These are phyloP conservation scores for Fusarium robinianum DNA, from an alignment of 2,329 filamentous ascomycete genomes.

Conservation along the genomic window DNA sequence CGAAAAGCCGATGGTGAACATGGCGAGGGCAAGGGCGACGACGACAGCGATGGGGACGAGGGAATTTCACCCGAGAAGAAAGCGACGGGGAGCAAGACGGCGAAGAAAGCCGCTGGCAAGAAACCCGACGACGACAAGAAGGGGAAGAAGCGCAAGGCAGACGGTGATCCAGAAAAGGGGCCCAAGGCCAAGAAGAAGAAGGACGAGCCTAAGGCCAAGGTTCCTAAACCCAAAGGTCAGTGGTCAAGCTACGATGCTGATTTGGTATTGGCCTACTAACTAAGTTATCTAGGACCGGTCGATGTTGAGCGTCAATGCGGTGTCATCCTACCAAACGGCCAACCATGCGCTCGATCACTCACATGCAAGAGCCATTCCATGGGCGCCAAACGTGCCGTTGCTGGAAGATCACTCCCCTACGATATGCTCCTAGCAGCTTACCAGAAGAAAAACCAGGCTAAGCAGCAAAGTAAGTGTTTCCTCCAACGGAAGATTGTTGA, in stretches of 20 bases:
- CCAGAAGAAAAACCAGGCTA: conserved; percentile 98
- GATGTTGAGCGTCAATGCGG: conserved; percentile 95
- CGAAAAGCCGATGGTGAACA: conserved; percentile 56
- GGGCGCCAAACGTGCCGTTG: conserved; percentile 88
- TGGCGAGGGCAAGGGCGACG: conserved; percentile 55
- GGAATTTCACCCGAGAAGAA: conserved; percentile 51
- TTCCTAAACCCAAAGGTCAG: conserved; percentile 78
- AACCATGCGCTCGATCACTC: conserved; percentile 82
- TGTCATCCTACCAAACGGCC: conserved; percentile 82
- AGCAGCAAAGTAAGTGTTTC: conserved; percentile 80
- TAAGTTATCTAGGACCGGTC: conserved; percentile 65
- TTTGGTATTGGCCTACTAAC: conserved; percentile 19
- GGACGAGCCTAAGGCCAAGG: conserved; percentile 84
- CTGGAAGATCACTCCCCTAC: conserved; percentile 84
- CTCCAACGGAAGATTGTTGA: conserved; percentile 1
- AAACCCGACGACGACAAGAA: conserved; percentile 69
- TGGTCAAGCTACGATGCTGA: background rate
- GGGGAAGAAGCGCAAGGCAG: conserved; percentile 79
- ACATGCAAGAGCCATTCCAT: conserved; percentile 97
- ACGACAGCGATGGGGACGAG: conserved; percentile 52
- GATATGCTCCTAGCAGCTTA: conserved; percentile 88
- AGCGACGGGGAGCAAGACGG: conserved; percentile 46
- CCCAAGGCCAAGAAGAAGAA: conserved; percentile 94
- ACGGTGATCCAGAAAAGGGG: conserved; percentile 76
- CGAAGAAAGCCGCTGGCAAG: conserved; percentile 69